Base-by-base conservation (phyloP, 805 yeast genomes). In the Sporopachydermia quercuum region DNA sequence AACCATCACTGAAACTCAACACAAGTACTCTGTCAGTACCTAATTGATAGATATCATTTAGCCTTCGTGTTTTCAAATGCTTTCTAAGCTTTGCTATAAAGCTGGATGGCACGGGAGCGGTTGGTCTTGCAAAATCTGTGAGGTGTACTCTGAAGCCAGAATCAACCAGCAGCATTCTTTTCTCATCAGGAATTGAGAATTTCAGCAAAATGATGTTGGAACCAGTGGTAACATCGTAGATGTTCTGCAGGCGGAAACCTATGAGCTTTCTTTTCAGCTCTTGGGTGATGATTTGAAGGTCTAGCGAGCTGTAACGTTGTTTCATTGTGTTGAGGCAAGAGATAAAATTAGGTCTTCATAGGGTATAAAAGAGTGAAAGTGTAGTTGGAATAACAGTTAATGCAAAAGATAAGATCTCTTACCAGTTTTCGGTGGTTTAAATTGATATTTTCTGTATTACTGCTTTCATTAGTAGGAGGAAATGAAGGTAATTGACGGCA, bases 261-360 rank as follows among this genome's bases (percentile, higher is more conserved):
- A 70, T 65, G 23, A 87, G 48, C 37, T 68, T 61, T 4, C 60
- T 51, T 39, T 66, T 67, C 36, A 87, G 66, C 56, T 89, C 97
- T 15, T 67, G 60, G 1, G 78, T 66, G 18, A 87, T 59, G 40
- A 85, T 63, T 54, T 76, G 78, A 36, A 89, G 66, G 57, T 89
- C 97, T 42, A 89, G 62, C 2, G 94, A 78, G 4, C 87, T 78
- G 41, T 86, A 72, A 61, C 96, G 70, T 68, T 89, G 96, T 77
- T 87, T 47, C 52, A 47, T 52, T 17, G 45, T 37, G 17, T 13
- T 15, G 11, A 16, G 36, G 6, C 30, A 8, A 23, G 30, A 23
- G n/a, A n/a, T n/a, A n/a, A n/a, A n/a, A n/a, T n/a, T n/a, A n/a
- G n/a, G n/a, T n/a, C n/a, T n/a, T n/a, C n/a, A n/a, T n/a, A n/a